A percentile compares a stretch with the other conserved stretches of the same genome.
phyloP scores from a whole-genome alignment of 257 asterid genomes.

The Thymus mandschuricus region DNA sequence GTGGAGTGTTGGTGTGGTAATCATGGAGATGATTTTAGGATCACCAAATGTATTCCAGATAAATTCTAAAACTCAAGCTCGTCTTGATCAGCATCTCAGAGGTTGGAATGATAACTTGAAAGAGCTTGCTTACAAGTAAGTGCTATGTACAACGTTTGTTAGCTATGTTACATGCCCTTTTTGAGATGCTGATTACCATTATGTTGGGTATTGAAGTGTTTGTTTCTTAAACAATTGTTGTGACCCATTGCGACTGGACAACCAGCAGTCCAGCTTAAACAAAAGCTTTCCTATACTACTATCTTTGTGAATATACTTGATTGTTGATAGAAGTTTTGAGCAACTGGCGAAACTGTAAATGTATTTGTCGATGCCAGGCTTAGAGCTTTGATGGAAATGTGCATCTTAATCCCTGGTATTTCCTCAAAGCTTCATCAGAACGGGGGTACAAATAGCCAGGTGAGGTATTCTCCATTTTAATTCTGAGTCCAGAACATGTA shows the following conservation, averaged over 20 bases:
- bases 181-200: background rate
- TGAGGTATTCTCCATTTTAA: constrained; percentile 36
- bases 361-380: constrained; percentile 57
- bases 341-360: constrained; percentile 15
- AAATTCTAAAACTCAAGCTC: constrained; percentile 77
- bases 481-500: background rate
- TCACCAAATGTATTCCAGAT: constrained; percentile 95
- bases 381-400: constrained; percentile 95
- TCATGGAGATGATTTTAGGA: constrained; percentile 91
- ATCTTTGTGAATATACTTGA: constrained; percentile 3
- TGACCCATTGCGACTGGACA: constrained; percentile 2
- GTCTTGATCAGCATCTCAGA: constrained; percentile 84
- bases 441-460: constrained; percentile 57
- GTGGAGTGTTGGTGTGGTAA: constrained; percentile 98
- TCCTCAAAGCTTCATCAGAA: constrained; percentile 65
- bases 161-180: constrained; percentile 12
- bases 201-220: constrained; percentile 15
- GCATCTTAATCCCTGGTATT: constrained; percentile 87
- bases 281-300: background rate
- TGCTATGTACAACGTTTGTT: constrained; percentile 21
- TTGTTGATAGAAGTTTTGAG: background rate
- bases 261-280: no score
- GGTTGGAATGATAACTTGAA: constrained; percentile 91
- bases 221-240: constrained; percentile 10
- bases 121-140: constrained; percentile 96